phyloP scores from a whole-genome alignment of 805 yeast genomes.

The Suhomyces vadensis region DNA sequence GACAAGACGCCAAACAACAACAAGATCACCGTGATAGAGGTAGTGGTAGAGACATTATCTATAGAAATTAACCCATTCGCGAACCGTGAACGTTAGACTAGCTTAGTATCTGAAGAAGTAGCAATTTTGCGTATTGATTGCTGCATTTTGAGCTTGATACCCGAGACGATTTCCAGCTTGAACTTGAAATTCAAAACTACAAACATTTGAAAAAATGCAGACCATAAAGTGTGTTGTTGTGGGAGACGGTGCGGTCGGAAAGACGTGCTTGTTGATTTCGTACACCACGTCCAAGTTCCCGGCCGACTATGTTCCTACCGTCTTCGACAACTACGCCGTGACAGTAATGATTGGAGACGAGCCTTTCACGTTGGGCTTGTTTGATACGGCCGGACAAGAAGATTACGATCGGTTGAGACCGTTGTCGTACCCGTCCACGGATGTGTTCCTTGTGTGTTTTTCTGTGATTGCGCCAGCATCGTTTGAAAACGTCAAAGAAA shows the following conservation, averaged over 20 bases:
- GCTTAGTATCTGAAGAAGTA: too few species aligned
- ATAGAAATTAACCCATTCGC: too few species aligned
- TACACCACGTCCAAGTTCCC: conserved; percentile 97
- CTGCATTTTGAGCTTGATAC: too few species aligned
- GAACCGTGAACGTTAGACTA: background rate
- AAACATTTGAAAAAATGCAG: conserved; percentile 51
- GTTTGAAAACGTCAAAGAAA: conserved; percentile 95
- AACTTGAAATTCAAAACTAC: too few species aligned
- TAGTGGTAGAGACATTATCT: too few species aligned
- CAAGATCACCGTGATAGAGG: conserved; percentile 3
- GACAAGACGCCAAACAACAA: conserved; percentile 8
- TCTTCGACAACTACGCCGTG: conserved; percentile 92
- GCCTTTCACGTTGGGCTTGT: conserved; percentile 94
- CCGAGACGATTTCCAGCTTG: too few species aligned
- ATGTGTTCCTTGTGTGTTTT: conserved; percentile 93
- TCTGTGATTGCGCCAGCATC: conserved; percentile 96
- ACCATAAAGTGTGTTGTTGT: conserved; percentile 94
- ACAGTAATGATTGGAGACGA: conserved; percentile 97
- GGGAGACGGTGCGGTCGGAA: conserved; percentile 99
- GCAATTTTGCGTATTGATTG: too few species aligned
- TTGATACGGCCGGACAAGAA: conserved; percentile 99
- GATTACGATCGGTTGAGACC: conserved; percentile 98
- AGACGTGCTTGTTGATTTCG: conserved; percentile 91
- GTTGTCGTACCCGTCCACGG: conserved; percentile 94
- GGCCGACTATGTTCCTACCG: conserved; percentile 98